Evolutionary conservation across 148 eudicot genomes (phyloP).

Genomic region (Suaeda aralocaspica): DNA sequence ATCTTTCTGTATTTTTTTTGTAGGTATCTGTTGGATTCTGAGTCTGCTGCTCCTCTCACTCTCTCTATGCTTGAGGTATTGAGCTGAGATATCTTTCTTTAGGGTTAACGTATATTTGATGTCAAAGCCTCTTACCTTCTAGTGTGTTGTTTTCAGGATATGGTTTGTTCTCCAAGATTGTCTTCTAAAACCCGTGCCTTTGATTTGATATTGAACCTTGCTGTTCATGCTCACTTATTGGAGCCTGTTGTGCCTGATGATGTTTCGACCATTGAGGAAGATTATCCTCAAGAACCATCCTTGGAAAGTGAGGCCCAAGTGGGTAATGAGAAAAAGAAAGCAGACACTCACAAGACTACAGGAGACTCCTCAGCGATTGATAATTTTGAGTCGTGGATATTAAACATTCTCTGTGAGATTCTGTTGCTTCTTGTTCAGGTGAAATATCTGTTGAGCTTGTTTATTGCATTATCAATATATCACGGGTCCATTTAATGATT

Average conservation of each 20-base stretch:
- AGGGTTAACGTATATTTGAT: not conserved
- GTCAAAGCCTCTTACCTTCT: slow-evolving; percentile 16
- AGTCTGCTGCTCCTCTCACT: slow-evolving; percentile 86
- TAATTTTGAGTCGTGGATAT: slow-evolving; percentile 82
- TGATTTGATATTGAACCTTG: slow-evolving; percentile 92
- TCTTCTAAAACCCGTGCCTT: slow-evolving; percentile 80
- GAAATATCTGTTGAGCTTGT: slow-evolving; percentile 16
- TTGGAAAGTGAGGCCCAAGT: slow-evolving; percentile 48
- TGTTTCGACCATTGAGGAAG: slow-evolving; percentile 68
- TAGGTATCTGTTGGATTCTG: slow-evolving; percentile 88
- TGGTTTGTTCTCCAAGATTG: slow-evolving; percentile 53
- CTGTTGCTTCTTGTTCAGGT: slow-evolving; percentile 98
- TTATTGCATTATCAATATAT: not conserved
- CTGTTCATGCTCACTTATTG: slow-evolving; percentile 93
- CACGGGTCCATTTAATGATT: not conserved
- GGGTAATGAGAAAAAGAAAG: slow-evolving; percentile 42
- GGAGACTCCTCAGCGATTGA: slow-evolving; percentile 59
- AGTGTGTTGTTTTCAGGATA: slow-evolving; percentile 24
- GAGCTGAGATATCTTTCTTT: slow-evolving; percentile 5
- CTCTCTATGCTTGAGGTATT: slow-evolving; percentile 86
- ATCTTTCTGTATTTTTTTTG: slow-evolving; percentile 24
- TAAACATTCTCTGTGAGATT: slow-evolving; percentile 73
- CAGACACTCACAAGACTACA: slow-evolving; percentile 41
- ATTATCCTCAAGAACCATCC: slow-evolving; percentile 56
- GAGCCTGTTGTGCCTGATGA: slow-evolving; percentile 80